Evolutionary conservation across 108 stramenopile species (phyloP).

Genomic region (Phaeodactylum tricornutum): DNA sequence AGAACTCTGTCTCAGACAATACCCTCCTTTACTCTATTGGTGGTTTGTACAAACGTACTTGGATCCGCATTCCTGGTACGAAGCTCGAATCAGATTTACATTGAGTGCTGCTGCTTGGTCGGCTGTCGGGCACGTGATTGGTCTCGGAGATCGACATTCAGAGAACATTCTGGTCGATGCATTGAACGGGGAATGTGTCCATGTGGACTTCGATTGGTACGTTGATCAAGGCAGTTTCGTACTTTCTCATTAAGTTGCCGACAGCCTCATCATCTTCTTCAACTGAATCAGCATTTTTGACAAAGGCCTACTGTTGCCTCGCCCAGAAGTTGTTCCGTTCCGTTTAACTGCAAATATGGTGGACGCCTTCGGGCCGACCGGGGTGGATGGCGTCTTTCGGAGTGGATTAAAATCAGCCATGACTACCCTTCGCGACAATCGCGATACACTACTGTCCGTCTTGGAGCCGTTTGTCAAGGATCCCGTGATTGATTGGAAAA

Average conservation of each 20-base stretch:
- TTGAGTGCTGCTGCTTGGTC: constrained; percentile 82
- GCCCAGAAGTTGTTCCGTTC: constrained; percentile 98
- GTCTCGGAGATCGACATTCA: constrained; percentile 95
- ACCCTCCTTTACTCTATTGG: constrained; percentile 88
- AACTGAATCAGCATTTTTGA: constrained; percentile 89
- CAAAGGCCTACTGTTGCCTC: constrained; percentile 84
- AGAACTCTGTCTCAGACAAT: constrained; percentile 37
- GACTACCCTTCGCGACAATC: constrained; percentile 80
- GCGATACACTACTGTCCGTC: constrained; percentile 90
- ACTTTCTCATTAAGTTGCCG: constrained; percentile 27
- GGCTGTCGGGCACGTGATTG: constrained; percentile 95
- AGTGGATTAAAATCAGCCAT: constrained; percentile 72
- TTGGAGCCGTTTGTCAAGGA: constrained; percentile 95
- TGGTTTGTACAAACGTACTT: constrained; percentile 94
- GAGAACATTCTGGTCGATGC: constrained; percentile 98
- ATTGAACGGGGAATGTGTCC: constrained; percentile 87
- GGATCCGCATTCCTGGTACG: constrained; percentile 95
- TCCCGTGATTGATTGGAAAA: constrained; percentile 85
- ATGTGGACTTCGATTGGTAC: constrained; percentile 97
- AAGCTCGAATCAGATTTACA: constrained; percentile 90
- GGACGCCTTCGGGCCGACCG: constrained; percentile 90
- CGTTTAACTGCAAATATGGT: constrained; percentile 97
- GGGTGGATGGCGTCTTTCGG: constrained; percentile 84
- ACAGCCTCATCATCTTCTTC: background rate
- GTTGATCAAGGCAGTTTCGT: constrained; percentile 7